phyloP scores from a whole-genome alignment of 2,329 filamentous ascomycete genomes.

The Falciphora oryzae region DNA sequence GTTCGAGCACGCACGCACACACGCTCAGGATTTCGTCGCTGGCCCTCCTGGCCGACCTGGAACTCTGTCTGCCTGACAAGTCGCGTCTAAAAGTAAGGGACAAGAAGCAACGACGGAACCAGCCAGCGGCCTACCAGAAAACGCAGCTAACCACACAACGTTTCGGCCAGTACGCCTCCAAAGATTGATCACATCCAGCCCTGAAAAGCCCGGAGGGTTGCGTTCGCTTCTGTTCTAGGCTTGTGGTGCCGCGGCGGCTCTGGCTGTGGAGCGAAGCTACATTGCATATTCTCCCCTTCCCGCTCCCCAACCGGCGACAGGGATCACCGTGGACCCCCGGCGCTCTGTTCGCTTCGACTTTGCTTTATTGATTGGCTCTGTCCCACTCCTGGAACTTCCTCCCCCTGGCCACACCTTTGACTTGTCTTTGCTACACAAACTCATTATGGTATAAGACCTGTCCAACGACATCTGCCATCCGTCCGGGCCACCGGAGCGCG shows the following conservation, averaged over 20 bases:
- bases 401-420: background rate
- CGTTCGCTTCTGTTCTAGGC: background rate
- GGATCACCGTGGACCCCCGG: background rate
- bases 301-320: background rate
- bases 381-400: background rate
- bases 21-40: background rate
- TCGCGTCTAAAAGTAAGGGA: background rate
- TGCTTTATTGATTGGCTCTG: background rate
- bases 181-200: no score
- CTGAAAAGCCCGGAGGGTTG: background rate
- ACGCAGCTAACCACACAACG: background rate
- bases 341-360: background rate
- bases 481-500: background rate
- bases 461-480: background rate
- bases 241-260: background rate
- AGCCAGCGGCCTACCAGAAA: background rate
- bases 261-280: background rate
- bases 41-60: background rate
- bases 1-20: background rate
- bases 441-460: constrained; percentile 8
- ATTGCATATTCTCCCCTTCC: background rate
- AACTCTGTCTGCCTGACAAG: background rate
- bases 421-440: background rate
- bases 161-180: background rate
- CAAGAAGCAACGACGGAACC: background rate